phyloP scores from a whole-genome alignment of 2,329 filamentous ascomycete species.

The Aureobasidium mangrovei region DNA sequence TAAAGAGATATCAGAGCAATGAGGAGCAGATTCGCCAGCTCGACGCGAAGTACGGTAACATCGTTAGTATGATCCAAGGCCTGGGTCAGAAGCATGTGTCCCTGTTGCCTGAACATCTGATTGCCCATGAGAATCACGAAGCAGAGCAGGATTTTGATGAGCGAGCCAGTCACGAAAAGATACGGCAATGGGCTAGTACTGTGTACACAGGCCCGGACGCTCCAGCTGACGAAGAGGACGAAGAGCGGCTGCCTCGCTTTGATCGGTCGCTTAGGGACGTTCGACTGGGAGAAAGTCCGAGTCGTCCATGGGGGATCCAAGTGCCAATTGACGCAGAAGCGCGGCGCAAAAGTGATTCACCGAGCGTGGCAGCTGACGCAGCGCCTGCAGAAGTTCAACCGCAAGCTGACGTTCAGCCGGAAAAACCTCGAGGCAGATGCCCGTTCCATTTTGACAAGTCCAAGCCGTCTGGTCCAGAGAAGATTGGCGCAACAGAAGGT shows the following conservation, averaged over 20 bases:
- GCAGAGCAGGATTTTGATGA: constrained; percentile 27
- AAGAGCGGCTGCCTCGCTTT: constrained; percentile 58
- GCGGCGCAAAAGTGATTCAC: constrained; percentile 30
- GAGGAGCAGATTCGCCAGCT: constrained; percentile 77
- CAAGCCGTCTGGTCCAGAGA: background rate
- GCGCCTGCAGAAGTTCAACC: background rate
- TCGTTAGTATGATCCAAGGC: constrained; percentile 91
- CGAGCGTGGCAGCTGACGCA: constrained; percentile 26
- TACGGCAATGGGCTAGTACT: constrained; percentile 77
- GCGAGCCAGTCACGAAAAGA: constrained; percentile 55
- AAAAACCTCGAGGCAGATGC: constrained; percentile 40
- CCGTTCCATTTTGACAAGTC: constrained; percentile 39
- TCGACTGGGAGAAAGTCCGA: constrained; percentile 87
- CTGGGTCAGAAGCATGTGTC: constrained; percentile 80
- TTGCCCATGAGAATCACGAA: constrained; percentile 37
- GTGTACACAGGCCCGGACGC: constrained; percentile 40
- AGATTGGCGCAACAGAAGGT: background rate
- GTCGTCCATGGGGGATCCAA: constrained; percentile 83
- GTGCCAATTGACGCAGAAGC: constrained; percentile 51
- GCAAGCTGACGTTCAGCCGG: constrained; percentile 4
- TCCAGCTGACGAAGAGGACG: constrained; percentile 31
- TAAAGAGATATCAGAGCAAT: constrained; percentile 80
- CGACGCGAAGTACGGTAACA: constrained; percentile 86
- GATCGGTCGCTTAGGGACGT: constrained; percentile 81
- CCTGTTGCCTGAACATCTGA: constrained; percentile 58